phyloP scores from a whole-genome alignment of 768 basidiomycete species.

The Tricholoma bakamatsutake region DNA sequence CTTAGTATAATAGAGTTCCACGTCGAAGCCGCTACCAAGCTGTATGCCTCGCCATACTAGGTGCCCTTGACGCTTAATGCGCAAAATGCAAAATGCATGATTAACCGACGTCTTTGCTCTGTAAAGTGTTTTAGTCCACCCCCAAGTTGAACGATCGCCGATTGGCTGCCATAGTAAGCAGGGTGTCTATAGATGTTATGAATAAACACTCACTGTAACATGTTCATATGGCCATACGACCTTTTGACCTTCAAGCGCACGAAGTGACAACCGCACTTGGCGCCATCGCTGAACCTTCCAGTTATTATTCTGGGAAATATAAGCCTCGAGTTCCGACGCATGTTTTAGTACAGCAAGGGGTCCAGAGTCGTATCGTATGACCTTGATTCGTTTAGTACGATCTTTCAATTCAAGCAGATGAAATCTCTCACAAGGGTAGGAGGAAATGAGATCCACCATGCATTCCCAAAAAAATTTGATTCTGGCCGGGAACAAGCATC shows the following conservation, averaged over 20 bases:
- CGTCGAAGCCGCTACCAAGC: slow-evolving; percentile 64
- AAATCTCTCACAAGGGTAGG: slow-evolving; percentile 51
- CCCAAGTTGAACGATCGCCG: slow-evolving; percentile 39
- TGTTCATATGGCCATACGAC: slow-evolving; percentile 64
- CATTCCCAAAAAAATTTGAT: slow-evolving; percentile 61
- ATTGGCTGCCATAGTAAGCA: slow-evolving; percentile 31
- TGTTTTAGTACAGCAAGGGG: slow-evolving; percentile 41
- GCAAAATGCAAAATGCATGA: slow-evolving; percentile 43
- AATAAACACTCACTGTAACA: slow-evolving; percentile 33
- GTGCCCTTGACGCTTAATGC: slow-evolving; percentile 47
- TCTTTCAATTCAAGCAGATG: not conserved
- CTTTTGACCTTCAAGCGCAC: slow-evolving; percentile 58
- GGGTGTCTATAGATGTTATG: not conserved
- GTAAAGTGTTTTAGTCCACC: slow-evolving; percentile 42
- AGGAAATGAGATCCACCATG: slow-evolving; percentile 79
- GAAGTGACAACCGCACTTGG: slow-evolving; percentile 54
- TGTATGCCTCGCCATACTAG: slow-evolving; percentile 46
- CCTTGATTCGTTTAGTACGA: slow-evolving; percentile 28
- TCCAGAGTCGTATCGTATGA: slow-evolving; percentile 66
- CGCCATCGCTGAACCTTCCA: slow-evolving; percentile 42
- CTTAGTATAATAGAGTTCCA: slow-evolving; percentile 53
- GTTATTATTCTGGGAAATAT: slow-evolving; percentile 57
- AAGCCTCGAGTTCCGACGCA: slow-evolving; percentile 46
- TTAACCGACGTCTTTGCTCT: slow-evolving; percentile 40
- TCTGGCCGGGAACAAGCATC: slow-evolving; percentile 21